Conservation (phyloP, 345 rosid species). For the Euphorbia pulcherrima region DNA sequence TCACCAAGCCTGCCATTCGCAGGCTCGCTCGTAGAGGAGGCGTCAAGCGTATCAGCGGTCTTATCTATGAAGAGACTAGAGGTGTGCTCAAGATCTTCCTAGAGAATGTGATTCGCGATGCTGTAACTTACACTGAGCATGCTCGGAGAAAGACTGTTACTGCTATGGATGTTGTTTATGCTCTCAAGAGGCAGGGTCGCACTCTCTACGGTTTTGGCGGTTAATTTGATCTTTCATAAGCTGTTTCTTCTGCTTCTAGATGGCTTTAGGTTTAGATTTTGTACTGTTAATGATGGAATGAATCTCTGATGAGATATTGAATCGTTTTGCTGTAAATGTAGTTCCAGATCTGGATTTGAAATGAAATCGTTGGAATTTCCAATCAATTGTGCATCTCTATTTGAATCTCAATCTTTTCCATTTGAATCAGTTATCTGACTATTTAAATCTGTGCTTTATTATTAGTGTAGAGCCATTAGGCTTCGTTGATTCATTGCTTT, state of each 20-base stretch:
- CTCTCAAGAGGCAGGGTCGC: conserved; percentile 14
- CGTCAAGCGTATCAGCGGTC: conserved; percentile 16
- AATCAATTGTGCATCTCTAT: too few species aligned
- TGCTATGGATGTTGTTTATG: conserved; percentile 14
- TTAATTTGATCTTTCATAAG: neutral
- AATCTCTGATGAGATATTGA: too few species aligned
- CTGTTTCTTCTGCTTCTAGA: too few species aligned
- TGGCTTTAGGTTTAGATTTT: neutral
- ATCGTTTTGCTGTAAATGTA: neutral
- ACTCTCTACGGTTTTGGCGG: conserved; percentile 13
- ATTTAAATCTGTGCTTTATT: too few species aligned
- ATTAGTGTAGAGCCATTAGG: too few species aligned
- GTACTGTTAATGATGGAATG: neutral
- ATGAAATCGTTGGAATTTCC: neutral
- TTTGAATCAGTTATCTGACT: too few species aligned
- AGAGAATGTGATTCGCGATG: conserved; percentile 11
- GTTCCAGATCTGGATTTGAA: too few species aligned
- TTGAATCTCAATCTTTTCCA: too few species aligned
- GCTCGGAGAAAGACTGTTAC: conserved; percentile 12
- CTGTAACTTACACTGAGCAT: conserved; percentile 14
- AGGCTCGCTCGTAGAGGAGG: conserved; percentile 14
- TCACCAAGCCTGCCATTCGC: conserved; percentile 8
- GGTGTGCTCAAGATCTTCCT: conserved; percentile 11
- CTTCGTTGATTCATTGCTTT: too few species aligned
- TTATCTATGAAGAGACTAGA: conserved; percentile 11